Evolutionary conservation across 768 basidiomycete genomes (phyloP).

Genomic region (Solioccasus polychromus): DNA sequence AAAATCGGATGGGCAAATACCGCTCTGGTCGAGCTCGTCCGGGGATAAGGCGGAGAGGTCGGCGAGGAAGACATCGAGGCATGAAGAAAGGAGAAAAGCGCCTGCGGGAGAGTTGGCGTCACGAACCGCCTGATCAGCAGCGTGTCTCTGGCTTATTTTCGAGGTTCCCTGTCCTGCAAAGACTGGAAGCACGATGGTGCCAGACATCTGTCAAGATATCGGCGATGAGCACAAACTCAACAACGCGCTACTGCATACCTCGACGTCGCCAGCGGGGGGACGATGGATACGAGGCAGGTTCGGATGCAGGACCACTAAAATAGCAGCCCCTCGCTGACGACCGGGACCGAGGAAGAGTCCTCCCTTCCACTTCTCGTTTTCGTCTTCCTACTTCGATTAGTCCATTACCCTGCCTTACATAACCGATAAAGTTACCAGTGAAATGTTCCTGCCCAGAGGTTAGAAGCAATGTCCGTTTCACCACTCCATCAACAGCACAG

Average conservation of each 20-base stretch:
- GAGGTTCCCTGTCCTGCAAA: slow-evolving; percentile 58
- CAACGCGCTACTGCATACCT: slow-evolving; percentile 8
- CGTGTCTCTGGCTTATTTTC: slow-evolving; percentile 29
- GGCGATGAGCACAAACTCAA: not conserved
- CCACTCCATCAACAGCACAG: too few species aligned
- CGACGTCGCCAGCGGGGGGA: not conserved
- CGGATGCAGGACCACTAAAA: slow-evolving; percentile 16
- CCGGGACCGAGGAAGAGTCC: slow-evolving; percentile 10
- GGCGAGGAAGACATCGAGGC: slow-evolving; percentile 45
- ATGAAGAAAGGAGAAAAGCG: slow-evolving; percentile 47
- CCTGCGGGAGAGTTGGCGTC: slow-evolving; percentile 43
- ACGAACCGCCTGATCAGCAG: slow-evolving; percentile 37
- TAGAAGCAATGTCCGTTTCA: too few species aligned
- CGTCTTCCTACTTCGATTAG: slow-evolving; percentile 18
- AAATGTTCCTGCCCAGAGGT: too few species aligned
- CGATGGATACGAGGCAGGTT: not conserved
- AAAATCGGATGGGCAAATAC: slow-evolving; percentile 48
- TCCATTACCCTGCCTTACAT: too few species aligned
- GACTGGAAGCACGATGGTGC: slow-evolving; percentile 39
- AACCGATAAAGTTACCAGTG: too few species aligned
- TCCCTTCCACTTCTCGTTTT: slow-evolving; percentile 19
- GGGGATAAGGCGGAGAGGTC: slow-evolving; percentile 49
- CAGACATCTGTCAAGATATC: not conserved
- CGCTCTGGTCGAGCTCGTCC: slow-evolving; percentile 31
- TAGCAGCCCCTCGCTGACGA: slow-evolving; percentile 5